Evolutionary conservation across 306 rosid genomes (phyloP).

Genomic region (Betula pendula): DNA sequence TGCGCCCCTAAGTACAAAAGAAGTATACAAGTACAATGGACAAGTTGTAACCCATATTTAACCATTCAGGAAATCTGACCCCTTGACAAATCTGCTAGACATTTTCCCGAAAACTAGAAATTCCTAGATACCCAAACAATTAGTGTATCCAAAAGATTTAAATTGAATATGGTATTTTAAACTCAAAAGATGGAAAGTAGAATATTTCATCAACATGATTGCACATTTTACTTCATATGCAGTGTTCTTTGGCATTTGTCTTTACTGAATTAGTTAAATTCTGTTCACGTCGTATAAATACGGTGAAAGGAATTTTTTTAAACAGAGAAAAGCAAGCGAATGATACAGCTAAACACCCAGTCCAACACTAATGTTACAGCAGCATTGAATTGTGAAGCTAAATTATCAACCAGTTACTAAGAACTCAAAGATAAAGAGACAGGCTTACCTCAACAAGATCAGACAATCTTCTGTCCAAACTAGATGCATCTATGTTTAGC

Average conservation of each 20-base stretch:
- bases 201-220: background rate
- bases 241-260: background rate
- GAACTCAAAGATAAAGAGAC: conserved; percentile 9
- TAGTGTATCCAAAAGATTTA: background rate
- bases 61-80: background rate
- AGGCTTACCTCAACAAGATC: conserved; percentile 70
- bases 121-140: background rate
- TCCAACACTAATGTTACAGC: background rate
- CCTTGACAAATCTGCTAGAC: background rate
- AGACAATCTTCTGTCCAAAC: conserved; percentile 43
- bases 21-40: background rate
- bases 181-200: background rate
- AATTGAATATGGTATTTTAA: background rate
- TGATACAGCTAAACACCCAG: background rate
- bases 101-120: background rate
- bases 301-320: background rate
- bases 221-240: background rate
- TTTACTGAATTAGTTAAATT: background rate
- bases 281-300: background rate
- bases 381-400: background rate
- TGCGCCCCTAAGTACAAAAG: too few species aligned
- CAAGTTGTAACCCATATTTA: background rate
- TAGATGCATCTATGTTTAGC: conserved; percentile 56
- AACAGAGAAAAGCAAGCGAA: background rate
- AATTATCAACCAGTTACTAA: background rate